Evolutionary conservation across 2,329 filamentous ascomycete species (phyloP).

Genomic region (Pseudogymnoascus sp.): DNA sequence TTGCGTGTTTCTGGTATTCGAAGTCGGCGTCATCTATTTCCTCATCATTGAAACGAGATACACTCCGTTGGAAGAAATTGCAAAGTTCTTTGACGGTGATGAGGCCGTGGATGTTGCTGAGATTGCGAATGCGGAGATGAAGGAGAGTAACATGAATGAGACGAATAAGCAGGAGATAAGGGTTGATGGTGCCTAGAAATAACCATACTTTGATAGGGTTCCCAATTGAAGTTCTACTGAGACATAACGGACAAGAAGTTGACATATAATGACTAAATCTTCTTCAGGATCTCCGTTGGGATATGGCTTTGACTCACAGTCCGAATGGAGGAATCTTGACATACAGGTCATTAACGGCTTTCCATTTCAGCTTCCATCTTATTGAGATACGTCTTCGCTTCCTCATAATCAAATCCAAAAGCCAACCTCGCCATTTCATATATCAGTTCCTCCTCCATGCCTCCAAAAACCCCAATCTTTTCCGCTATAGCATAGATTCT

Average conservation of each 20-base stretch:
- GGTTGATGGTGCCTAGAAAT: background rate
- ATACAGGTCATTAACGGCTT: background rate
- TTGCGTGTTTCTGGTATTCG: slow-evolving; percentile 27
- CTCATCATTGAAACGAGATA: slow-evolving; percentile 35
- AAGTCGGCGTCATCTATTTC: slow-evolving; percentile 19
- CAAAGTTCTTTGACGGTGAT: slow-evolving; percentile 37
- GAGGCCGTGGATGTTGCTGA: slow-evolving; percentile 23
- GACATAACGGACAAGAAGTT: no score
- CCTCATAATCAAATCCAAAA: background rate
- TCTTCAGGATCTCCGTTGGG: background rate
- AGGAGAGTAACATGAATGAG: background rate
- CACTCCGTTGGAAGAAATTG: slow-evolving; percentile 37
- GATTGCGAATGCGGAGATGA: background rate
- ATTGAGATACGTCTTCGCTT: background rate
- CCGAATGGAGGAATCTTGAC: background rate
- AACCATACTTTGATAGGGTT: background rate
- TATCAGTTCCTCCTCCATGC: background rate
- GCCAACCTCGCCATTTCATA: background rate
- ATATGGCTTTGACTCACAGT: background rate
- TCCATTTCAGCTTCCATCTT: background rate
- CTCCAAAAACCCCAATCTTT: background rate
- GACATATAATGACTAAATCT: no score
- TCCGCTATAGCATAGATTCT: background rate
- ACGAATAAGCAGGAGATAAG: background rate
- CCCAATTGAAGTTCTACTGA: no score